Evolutionary conservation across 2,329 filamentous ascomycete species (phyloP), one percentile per base, ranked within the genome.

Genomic region (Chlorencoelia australis): DNA sequence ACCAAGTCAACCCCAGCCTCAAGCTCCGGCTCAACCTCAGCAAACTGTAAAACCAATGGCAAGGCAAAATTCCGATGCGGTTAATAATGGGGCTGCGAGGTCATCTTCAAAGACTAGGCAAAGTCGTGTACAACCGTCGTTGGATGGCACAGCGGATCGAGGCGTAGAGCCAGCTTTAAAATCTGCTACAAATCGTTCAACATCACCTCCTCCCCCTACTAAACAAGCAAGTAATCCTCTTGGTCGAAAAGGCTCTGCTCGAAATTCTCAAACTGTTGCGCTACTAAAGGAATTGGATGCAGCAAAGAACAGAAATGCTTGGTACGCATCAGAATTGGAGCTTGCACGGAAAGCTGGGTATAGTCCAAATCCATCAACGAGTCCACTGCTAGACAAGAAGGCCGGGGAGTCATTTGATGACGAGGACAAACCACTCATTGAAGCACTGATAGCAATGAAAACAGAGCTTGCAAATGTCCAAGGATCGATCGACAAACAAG

Each of bases 271-370:
- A 6, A 80, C 81, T 1, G 81, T 84, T 44, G 78, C 82, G 0
- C 60, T 95, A 9, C 68, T 85, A 10, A 89, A 91, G 56, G 91
- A 98, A 56, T 68, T 98, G 2, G 89, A 98, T 55, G 70, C 77
- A 7, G 73, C 80, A 3, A 84, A 85, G 52, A 91, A 82, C 53
- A 76, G 83, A 34, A 96, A 94, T 60, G 89, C 89, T 0, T 98
- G 91, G 91, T 95, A 94, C 59, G 86, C 87, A 6, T 95, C 89
- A 0, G 91, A 98, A 60, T 68, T 98, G 30, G 86, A 94, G 40
- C 67, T 98, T 45, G 93, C 91, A 5, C 78, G 83, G 33, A 94
- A 94, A 60, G 76, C 85, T 26, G 91, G 91, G 4, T 98, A 96
- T 53, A 71, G 76, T 5, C 73, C 84, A 11, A 86, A 75, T 44